Base-by-base conservation (phyloP, 768 basidiomycete species). In the Pholiota conissans region DNA sequence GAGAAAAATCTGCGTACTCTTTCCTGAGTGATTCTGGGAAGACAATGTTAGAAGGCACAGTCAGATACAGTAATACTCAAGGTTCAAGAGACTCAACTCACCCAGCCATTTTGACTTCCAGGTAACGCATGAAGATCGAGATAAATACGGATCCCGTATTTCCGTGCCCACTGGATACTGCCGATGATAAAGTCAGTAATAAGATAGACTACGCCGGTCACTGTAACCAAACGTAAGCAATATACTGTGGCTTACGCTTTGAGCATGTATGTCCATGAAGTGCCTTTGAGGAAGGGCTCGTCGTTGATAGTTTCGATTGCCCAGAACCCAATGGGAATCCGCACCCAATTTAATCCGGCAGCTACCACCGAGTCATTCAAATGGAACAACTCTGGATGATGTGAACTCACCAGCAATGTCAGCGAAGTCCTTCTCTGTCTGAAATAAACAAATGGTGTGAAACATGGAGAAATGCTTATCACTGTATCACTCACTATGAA, bases 131-230 rank as follows among this genome's bases (percentile, higher is more conserved):
- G 86, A 14, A 93, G 71, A 74, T 96, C 95, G 30, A 95, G 80
- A 69, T 90, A 89, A 61, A 96, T 91, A 45, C 94, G 85, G 49
- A 96, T 70, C 4, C 95, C 94, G 68, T 96, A 96, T 72, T 95
- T 96, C 63, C 93, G 81, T n/a, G 86, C 90, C 94, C 94, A 97
- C 56, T 82, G 74, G 59, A 96, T 82, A 16, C 74, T 76, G 56
- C 26, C 83, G 83, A 67, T 70, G 71, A 86, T 81, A 71, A 86
- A 84, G 51, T 45, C n/a, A 45, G 46, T 59, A 30, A 39, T 46
- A 26, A 11, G 39, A 58, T 14, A 37, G n/a, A 24, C 20, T 45
- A 24, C 13, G 42, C 24, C 42, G 42, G 39, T n/a, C 56, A 28
- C 29, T 35, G 18, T 39, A 58, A 61, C 26, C 16, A 39, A 76